Evolutionary conservation across 768 basidiomycete species (phyloP), one percentile per base, ranked within the genome.

Genomic region (Amanita inopinata): DNA sequence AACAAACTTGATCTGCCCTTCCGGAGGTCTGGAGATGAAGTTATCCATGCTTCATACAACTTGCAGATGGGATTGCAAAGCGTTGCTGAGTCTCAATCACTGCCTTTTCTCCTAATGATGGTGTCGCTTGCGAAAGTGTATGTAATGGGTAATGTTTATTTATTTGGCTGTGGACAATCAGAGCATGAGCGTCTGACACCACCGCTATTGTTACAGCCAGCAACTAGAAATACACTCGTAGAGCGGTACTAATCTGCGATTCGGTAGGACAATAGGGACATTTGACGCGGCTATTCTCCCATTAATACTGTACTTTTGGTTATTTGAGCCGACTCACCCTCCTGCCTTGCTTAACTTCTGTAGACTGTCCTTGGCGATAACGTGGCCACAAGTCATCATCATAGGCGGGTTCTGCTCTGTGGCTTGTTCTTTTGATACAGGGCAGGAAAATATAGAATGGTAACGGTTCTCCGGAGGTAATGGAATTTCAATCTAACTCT

Each of bases 381-480:
- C 92, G 61, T 99, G 96, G 2, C 94, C 96, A 57, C 96, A 98
- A 3, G 68, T 65, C 71, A 99, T 83, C 86, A 97, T 93, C 90
- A 96, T 96, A 0, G 96, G 94, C 6, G 92, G 96, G 58, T 99
- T 99, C 45, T 72, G 61, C 40, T 89, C 84, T 3, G 88, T 93
- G 17, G 91, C 81, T 62, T 96, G 94, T 54, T 98, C 94, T 62
- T 97, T 98, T 6, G 91, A 94, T 15, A 99, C 96, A 0, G 96
- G 89, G 60, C 96, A 99, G 35, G 91, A 82, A 59, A 99, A 98
- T 45, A 98, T 84, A 1, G 93, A 96, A 60, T 99, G 96, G 61
- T 93, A 98, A 20, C 91, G 73, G 54, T 93, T 84, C 50, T 86
- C 80, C 1, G 87, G 70, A 1, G 85, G 76, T 8, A 98, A 58